A percentile compares a stretch with the other conserved stretches of the same genome.
phyloP scores from a whole-genome alignment of 345 rosid species.

The Heritiera fomes region DNA sequence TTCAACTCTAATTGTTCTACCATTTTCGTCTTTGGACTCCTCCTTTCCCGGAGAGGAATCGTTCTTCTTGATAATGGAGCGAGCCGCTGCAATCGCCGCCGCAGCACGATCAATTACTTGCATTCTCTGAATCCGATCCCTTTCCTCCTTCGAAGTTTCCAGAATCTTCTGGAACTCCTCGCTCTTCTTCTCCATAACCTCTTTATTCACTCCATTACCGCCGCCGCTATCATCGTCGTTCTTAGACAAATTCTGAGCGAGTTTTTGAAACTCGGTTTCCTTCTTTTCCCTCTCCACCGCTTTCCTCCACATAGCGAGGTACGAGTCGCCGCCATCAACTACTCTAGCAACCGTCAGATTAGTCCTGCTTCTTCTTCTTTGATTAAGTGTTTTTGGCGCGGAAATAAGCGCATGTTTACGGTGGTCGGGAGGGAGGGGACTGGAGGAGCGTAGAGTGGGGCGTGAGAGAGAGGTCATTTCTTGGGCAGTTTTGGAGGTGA shows the following conservation, averaged over 20 bases:
- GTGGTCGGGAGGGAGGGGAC: conserved; percentile 18
- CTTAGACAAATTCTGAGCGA: conserved; percentile 35
- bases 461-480: conserved; percentile 50
- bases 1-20: neutral
- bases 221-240: conserved; percentile 12
- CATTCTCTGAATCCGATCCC: conserved; percentile 76
- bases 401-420: neutral
- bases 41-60: conserved; percentile 21
- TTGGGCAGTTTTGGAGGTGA: neutral
- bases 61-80: conserved; percentile 50
- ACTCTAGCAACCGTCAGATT: conserved; percentile 38
- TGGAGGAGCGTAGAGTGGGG: conserved; percentile 33
- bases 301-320: conserved; percentile 81
- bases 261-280: conserved; percentile 56
- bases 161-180: conserved; percentile 74
- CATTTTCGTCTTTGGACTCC: conserved; percentile 22
- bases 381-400: conserved; percentile 11
- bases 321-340: conserved; percentile 53
- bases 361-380: conserved; percentile 22
- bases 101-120: conserved; percentile 89
- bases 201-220: conserved; percentile 7
- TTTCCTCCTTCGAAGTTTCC: conserved; percentile 65
- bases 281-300: conserved; percentile 74
- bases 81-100: conserved; percentile 81
- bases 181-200: conserved; percentile 63